Base-by-base conservation (phyloP, 352 stramenopile species). In the Phytophthora hybrid region DNA sequence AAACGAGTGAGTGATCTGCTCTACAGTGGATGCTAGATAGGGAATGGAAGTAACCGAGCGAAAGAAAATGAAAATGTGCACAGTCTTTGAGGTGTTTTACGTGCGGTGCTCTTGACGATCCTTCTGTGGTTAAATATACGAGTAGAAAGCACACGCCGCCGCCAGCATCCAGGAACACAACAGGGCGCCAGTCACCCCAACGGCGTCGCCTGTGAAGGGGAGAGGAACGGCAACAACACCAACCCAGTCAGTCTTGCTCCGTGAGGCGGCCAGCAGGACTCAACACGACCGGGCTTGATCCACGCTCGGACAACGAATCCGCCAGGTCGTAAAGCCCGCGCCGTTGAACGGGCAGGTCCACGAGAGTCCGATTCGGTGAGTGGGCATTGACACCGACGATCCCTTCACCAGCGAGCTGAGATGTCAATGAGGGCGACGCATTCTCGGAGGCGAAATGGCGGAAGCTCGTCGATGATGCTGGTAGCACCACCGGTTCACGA, bases 101-200 rank as follows among this genome's bases (percentile, higher is more conserved):
- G 70, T 74, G 69, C 44, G 59, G 59, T 74, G 68, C 63, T 76
- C 53, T 69, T 76, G 70, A 47, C 74, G 66, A 71, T 77, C 65
- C 52, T 72, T 73, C 52, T 69, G 70, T 68, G 54, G 74, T 81
- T 81, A 81, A 81, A 81, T 81, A 81, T 81, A 78, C 71, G 74
- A 79, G 66, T 78, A 80, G 61, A 78, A 77, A 76, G 74, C 64
- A 74, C 74, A 73, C 46, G 46, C 41, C 47, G 46, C 58, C 56
- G 59, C 63, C 46, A 66, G 62, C 55, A 66, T 68, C 54, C 59
- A 68, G 31, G 21, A 57, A 26, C 49, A 52, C 23, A 34, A 61
- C 44, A 59, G 29, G 23, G 52, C 41, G 63, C 51, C 39, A 64
- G 26, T 55, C 59, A 61, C 64, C 53, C 47, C 53, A 26, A 55